Conservation (phyloP, 2,329 filamentous ascomycete genomes). For the Orbilia quercus region DNA sequence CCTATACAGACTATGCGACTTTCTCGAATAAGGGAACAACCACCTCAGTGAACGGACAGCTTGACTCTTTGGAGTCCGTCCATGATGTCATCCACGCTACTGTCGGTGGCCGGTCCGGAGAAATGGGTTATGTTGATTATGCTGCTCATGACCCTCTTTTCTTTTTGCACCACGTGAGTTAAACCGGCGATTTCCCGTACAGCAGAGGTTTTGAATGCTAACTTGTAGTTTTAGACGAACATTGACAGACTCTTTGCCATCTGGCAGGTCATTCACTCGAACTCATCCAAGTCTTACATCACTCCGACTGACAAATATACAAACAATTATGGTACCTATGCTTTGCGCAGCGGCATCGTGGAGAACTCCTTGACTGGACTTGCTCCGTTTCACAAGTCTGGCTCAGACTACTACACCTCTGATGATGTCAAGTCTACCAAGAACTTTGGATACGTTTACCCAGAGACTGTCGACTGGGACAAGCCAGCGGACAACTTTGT, state of each 20-base stretch:
- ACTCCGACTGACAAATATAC: background rate
- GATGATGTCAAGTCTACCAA: slow-evolving; percentile 63
- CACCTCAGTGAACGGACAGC: slow-evolving; percentile 21
- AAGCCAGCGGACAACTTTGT: slow-evolving; percentile 26
- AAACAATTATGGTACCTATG: slow-evolving; percentile 42
- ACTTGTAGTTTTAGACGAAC: slow-evolving; percentile 65
- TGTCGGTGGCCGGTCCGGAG: slow-evolving; percentile 53
- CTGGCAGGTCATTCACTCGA: slow-evolving; percentile 79
- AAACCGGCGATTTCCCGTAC: background rate
- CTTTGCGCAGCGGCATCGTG: slow-evolving; percentile 12
- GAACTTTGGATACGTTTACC: slow-evolving; percentile 79
- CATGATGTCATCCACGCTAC: slow-evolving; percentile 72
- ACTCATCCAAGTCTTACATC: slow-evolving; percentile 26
- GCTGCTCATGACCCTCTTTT: slow-evolving; percentile 83
- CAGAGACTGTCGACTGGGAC: slow-evolving; percentile 69
- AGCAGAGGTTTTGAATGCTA: background rate
- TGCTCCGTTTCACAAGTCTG: slow-evolving; percentile 57
- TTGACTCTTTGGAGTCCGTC: slow-evolving; percentile 74
- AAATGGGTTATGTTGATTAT: slow-evolving; percentile 73
- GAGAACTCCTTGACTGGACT: slow-evolving; percentile 57
- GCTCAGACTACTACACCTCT: slow-evolving; percentile 56
- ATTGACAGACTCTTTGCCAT: slow-evolving; percentile 79
- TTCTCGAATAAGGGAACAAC: slow-evolving; percentile 74
- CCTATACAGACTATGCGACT: slow-evolving; percentile 74
- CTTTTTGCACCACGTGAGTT: slow-evolving; percentile 73